A percentile compares a stretch with the other conserved stretches of the same genome.
Conservation (phyloP, 2,329 filamentous ascomycete genomes). For the Fusarium mundagurra region DNA sequence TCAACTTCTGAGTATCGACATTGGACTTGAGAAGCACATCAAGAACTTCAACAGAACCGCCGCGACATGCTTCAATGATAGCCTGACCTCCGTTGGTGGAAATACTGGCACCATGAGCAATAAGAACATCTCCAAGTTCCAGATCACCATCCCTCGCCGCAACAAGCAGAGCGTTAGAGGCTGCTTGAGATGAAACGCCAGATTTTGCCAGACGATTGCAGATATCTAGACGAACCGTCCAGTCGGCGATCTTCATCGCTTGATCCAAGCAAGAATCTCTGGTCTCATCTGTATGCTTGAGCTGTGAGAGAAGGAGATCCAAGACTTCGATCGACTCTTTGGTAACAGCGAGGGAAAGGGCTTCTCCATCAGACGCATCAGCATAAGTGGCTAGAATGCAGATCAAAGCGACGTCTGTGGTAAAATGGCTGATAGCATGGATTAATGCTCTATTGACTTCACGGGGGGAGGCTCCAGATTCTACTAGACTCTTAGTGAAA, state of each 20-base stretch:
- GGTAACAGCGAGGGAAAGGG: slow-evolving; percentile 57
- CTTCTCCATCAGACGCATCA: slow-evolving; percentile 61
- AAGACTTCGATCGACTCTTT: slow-evolving; percentile 58
- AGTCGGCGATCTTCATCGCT: slow-evolving; percentile 55
- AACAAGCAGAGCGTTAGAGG: slow-evolving; percentile 61
- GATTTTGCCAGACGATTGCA: slow-evolving; percentile 57
- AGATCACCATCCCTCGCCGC: slow-evolving; percentile 65
- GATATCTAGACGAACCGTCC: slow-evolving; percentile 53
- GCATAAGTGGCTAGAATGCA: slow-evolving; percentile 56
- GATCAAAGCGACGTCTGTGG: slow-evolving; percentile 61
- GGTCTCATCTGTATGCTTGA: slow-evolving; percentile 48
- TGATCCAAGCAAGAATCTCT: slow-evolving; percentile 56
- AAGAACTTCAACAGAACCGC: slow-evolving; percentile 60
- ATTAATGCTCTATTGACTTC: slow-evolving; percentile 63
- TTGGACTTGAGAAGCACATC: slow-evolving; percentile 59
- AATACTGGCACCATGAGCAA: slow-evolving; percentile 62
- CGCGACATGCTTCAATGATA: slow-evolving; percentile 63
- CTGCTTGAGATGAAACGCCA: slow-evolving; percentile 56
- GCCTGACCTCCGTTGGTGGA: slow-evolving; percentile 63
- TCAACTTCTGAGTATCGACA: slow-evolving; percentile 51
- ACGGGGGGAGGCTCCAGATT: slow-evolving; percentile 57
- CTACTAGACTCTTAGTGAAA: slow-evolving; percentile 60
- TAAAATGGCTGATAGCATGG: slow-evolving; percentile 59
- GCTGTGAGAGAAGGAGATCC: slow-evolving; percentile 54
- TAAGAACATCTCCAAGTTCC: slow-evolving; percentile 59